A percentile compares a stretch with the other conserved stretches of the same genome.
Evolutionary conservation across 768 basidiomycete genomes (phyloP).

Genomic region (Gelatoporia subvermispora): DNA sequence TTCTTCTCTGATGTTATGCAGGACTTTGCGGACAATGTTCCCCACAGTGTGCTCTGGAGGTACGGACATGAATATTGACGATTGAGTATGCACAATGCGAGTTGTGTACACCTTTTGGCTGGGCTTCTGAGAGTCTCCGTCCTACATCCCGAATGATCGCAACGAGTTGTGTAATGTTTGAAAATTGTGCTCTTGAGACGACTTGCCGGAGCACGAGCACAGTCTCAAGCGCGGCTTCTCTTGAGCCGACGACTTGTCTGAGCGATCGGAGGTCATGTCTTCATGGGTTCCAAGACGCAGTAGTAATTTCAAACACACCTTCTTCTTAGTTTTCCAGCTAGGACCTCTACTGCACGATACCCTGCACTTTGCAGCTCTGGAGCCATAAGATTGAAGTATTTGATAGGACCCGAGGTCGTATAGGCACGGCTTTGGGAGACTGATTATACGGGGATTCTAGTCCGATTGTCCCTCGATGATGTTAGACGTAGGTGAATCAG

Average conservation of each 20-base stretch:
- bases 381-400: conserved; percentile 31
- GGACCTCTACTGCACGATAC: conserved; percentile 59
- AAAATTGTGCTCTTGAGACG: conserved; percentile 80
- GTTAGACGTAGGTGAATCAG: too few species aligned
- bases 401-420: too few species aligned
- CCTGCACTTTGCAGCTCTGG: conserved; percentile 37
- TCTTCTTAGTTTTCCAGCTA: conserved; percentile 66
- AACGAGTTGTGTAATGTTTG: conserved; percentile 81
- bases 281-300: conserved; percentile 11
- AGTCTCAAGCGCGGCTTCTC: conserved; percentile 85
- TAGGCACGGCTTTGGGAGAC: too few species aligned
- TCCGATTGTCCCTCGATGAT: too few species aligned
- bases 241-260: conserved; percentile 90
- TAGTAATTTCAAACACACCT: conserved; percentile 43
- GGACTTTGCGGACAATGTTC: conserved; percentile 88
- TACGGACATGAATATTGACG: conserved; percentile 1
- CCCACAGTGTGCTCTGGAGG: conserved; percentile 85
- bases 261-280: conserved; percentile 4
- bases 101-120: conserved; percentile 76
- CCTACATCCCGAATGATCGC: conserved; percentile 77
- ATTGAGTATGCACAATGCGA: background rate
- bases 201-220: conserved; percentile 85
- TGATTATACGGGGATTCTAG: too few species aligned
- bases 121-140: conserved; percentile 77
- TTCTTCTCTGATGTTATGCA: conserved; percentile 94